Conservation (phyloP, 139 green algal genomes). For the Chlorella sp. region DNA sequence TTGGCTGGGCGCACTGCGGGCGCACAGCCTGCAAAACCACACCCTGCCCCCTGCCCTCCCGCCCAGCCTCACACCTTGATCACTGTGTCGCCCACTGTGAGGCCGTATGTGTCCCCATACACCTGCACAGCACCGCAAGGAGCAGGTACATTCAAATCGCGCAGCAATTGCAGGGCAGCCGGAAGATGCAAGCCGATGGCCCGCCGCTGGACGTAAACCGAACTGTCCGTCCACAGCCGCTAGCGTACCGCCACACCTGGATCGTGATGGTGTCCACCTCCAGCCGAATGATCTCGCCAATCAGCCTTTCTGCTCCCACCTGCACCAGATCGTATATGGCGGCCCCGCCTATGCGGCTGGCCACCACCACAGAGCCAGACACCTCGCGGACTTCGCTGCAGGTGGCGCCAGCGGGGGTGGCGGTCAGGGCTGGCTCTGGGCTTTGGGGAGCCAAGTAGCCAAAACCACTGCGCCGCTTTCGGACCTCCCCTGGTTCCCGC, state of each 20-base stretch:
- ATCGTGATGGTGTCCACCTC: conserved; percentile 98
- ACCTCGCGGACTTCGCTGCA: conserved; percentile 88
- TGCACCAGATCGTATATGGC: conserved; percentile 99
- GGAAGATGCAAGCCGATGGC: background rate
- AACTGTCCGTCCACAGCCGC: too few relatives aligned
- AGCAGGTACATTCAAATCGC: background rate
- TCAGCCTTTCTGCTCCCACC: conserved; percentile 93
- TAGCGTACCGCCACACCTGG: conserved; percentile 71
- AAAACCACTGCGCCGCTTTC: too few relatives aligned
- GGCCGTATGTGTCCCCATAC: conserved; percentile 97
- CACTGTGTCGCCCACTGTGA: conserved; percentile 95
- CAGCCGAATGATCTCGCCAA: conserved; percentile 99
- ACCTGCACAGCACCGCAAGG: conserved; percentile 61
- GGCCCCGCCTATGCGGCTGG: conserved; percentile 91
- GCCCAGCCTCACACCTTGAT: conserved; percentile 77
- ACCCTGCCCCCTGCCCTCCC: background rate
- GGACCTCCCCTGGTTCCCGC: too few relatives aligned
- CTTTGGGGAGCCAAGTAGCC: too few relatives aligned
- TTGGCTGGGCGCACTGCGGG: background rate
- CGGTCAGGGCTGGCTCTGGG: too few relatives aligned
- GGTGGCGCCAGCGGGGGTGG: background rate
- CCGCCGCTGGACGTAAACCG: background rate
- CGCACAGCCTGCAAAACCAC: background rate
- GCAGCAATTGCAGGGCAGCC: background rate
- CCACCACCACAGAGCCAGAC: conserved; percentile 97